Evolutionary conservation across 148 eudicot genomes (phyloP), one percentile per base, ranked within the genome.

Genomic region (Vaccinium darrowii): DNA sequence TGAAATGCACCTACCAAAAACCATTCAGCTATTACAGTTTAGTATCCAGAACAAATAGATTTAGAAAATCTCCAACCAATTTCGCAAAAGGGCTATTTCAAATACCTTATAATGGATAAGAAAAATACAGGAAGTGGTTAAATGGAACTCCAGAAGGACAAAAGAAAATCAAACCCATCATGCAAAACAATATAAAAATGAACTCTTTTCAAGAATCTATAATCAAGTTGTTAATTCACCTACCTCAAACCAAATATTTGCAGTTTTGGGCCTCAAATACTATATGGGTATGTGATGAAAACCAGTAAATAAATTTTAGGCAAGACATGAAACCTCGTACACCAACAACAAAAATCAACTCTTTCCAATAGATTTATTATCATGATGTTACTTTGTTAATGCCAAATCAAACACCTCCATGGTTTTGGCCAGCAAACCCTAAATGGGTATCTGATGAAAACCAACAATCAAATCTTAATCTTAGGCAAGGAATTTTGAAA

Each of bases 331-430:
- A 47, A 87, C 15, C 81, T 53, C 25, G 36, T 9, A 53, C 47
- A 87, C 83, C 79, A 58, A 76, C 72, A 36, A 67, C 82, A 72
- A 81, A 58, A 89, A 33, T 69, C n/a, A 63, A 82, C 75, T 9
- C 8, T 13, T 36, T 47, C 12, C 23, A 80, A 3, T 12, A 52
- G 23, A 15, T 25, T 23, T 43, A 69, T 15, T 10, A 13, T 8
- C 30, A 47, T 47, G 49, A 76, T 76, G 49, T 49, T 43, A 52
- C 77, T 67, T 57, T 74, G 14, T n/a, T 8, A 81, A 57, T 72
- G 50, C 49, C 15, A 25, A 81, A 13, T 19, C 39, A 23, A 81
- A 19, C 76, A 75, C 62, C 69, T 39, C 36, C 83, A 52, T 54
- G 57, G 43, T 25, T 78, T 43, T 21, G 8, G 21, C 21, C 21